These are phyloP conservation scores for Trichoderma endophyticum DNA, from an alignment of 2,329 filamentous ascomycete species.

Conservation along the genomic window DNA sequence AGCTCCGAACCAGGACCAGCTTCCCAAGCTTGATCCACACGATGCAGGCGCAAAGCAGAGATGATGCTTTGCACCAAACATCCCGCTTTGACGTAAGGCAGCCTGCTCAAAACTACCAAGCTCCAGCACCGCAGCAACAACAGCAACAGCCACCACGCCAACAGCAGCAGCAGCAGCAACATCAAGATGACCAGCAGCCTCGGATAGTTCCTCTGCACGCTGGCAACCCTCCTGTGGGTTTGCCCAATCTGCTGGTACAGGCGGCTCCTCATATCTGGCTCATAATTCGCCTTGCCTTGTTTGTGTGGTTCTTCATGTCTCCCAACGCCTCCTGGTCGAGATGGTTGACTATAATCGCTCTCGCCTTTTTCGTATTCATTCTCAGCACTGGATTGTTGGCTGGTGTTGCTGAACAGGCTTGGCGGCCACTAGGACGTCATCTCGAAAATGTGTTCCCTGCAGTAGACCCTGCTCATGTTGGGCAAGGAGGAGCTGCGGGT, in stretches of 20 bases:
- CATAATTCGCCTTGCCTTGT: constrained; percentile 53
- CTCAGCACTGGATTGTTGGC: constrained; percentile 59
- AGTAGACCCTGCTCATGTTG: constrained; percentile 40
- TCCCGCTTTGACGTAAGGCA: constrained; percentile 20
- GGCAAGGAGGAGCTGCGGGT: constrained; percentile 21
- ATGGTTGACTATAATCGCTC: constrained; percentile 52
- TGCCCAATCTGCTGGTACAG: constrained; percentile 34
- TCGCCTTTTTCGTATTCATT: constrained; percentile 56
- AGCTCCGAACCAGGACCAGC: constrained; percentile 25
- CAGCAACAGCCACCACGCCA: constrained; percentile 24
- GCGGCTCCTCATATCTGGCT: constrained; percentile 64
- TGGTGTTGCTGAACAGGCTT: constrained; percentile 51
- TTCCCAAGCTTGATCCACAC: constrained; percentile 17
- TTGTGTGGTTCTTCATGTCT: constrained; percentile 64
- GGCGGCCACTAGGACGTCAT: constrained; percentile 56
- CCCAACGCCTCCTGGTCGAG: constrained; percentile 57
- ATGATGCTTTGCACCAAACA: constrained; percentile 22
- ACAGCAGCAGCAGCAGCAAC: constrained; percentile 23
- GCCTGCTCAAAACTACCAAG: constrained; percentile 21
- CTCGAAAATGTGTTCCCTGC: constrained; percentile 57
- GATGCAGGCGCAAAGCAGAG: constrained; percentile 6
- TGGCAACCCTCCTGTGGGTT: constrained; percentile 38
- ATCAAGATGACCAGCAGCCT: constrained; percentile 22
- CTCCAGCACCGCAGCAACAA: constrained; percentile 23
- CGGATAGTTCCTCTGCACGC: constrained; percentile 32